Evolutionary conservation across 2,329 filamentous ascomycete species (phyloP).

Genomic region (Cytospora chrysosperma): DNA sequence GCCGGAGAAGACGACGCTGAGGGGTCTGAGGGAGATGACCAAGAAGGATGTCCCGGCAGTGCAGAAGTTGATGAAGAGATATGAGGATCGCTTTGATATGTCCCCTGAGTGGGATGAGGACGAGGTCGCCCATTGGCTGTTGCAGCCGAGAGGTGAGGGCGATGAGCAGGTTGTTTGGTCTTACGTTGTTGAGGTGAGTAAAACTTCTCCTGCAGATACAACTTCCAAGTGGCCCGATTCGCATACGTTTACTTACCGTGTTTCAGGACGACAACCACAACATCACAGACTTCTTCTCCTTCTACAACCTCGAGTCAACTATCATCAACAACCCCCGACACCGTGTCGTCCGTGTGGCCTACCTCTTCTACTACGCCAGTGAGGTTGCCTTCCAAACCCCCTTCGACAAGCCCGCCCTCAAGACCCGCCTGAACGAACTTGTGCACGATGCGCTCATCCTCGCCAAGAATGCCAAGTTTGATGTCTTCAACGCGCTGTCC

Average conservation of each 20-base stretch:
- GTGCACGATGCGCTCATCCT: constrained; percentile 84
- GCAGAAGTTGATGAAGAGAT: constrained; percentile 70
- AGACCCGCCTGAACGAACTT: constrained; percentile 76
- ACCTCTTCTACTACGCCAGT: constrained; percentile 95
- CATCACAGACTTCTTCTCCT: constrained; percentile 96
- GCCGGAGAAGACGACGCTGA: constrained; percentile 69
- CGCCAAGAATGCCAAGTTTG: constrained; percentile 80
- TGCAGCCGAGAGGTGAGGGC: constrained; percentile 63
- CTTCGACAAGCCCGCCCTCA: constrained; percentile 58
- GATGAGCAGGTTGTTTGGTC: constrained; percentile 87
- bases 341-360: constrained; percentile 80
- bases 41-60: constrained; percentile 75
- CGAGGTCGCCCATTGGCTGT: constrained; percentile 85
- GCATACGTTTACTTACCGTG: constrained; percentile 8
- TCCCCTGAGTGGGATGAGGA: constrained; percentile 76
- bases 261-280: constrained; percentile 63
- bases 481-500: constrained; percentile 95
- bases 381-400: constrained; percentile 68
- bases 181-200: constrained; percentile 77
- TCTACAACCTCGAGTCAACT: constrained; percentile 91
- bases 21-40: constrained; percentile 78
- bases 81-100: constrained; percentile 78
- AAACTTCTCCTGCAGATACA: background rate
- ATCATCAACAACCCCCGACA: constrained; percentile 82
- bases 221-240: background rate